These are phyloP conservation scores for Dillenia turbinata DNA, from an alignment of 164 flowering plant species.

Conservation along the genomic window DNA sequence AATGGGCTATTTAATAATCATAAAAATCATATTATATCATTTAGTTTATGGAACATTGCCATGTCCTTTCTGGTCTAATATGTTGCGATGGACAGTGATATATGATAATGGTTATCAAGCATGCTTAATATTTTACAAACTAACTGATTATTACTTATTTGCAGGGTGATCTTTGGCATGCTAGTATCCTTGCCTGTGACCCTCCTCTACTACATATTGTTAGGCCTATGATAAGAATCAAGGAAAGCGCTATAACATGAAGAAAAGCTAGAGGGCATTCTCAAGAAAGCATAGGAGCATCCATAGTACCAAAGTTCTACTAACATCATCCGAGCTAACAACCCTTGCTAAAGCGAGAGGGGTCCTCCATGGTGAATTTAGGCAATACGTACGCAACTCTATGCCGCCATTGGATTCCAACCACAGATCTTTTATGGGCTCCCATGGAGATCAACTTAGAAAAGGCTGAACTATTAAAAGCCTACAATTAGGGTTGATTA, in stretches of 20 bases:
- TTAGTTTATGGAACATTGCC: background rate
- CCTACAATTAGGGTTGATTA: background rate
- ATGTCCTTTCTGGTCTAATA: constrained; percentile 1
- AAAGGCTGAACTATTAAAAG: background rate
- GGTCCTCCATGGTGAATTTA: too few species aligned
- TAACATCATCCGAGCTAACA: background rate
- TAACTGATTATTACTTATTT: background rate
- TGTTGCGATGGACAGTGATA: too few species aligned
- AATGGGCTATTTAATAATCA: background rate
- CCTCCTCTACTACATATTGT: constrained; percentile 53
- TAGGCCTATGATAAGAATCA: constrained; percentile 38
- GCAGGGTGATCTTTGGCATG: constrained; percentile 78
- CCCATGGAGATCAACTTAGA: background rate
- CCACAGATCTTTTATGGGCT: background rate
- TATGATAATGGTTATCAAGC: too few species aligned
- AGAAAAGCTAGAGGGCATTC: too few species aligned
- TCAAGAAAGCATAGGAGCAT: constrained; percentile 14
- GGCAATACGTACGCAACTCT: too few species aligned
- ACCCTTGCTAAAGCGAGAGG: too few species aligned
- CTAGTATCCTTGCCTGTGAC: constrained; percentile 62
- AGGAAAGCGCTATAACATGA: background rate
- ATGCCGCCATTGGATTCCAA: too few species aligned
- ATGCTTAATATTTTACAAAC: too few species aligned
- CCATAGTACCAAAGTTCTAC: constrained; percentile 7
- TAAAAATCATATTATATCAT: background rate